Evolutionary conservation across 2,329 filamentous ascomycete species (phyloP).

Genomic region (Penicillium sp.): DNA sequence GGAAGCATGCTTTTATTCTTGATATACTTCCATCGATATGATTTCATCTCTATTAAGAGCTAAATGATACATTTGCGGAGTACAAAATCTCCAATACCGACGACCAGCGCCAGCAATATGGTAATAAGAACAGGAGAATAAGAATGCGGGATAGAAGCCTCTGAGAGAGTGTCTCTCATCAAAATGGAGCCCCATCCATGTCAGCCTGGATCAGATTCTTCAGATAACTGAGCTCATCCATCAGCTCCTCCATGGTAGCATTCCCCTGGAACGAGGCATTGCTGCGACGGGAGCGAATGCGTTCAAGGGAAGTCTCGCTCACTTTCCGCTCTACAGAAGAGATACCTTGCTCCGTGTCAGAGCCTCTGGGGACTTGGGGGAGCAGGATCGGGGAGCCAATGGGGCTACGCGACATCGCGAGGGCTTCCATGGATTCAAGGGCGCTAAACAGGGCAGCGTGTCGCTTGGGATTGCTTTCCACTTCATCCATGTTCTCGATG

Average conservation of each 20-base stretch:
- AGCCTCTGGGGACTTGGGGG: constrained; percentile 11
- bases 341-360: neutral
- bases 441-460: constrained; percentile 37
- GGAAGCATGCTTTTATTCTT: no score
- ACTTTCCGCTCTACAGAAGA: neutral
- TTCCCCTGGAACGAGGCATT: constrained; percentile 26
- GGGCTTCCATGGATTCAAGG: constrained; percentile 29
- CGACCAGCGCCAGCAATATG: constrained; percentile 17
- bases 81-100: neutral
- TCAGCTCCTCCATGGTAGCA: constrained; percentile 47
- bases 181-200: constrained; percentile 24
- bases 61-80: constrained; percentile 6
- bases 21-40: neutral
- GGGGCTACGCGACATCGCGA: constrained; percentile 26
- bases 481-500: constrained; percentile 32
- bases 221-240: constrained; percentile 53
- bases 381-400: constrained; percentile 25
- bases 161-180: neutral
- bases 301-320: constrained; percentile 6
- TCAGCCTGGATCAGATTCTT: constrained; percentile 46
- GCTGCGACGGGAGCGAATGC: constrained; percentile 15
- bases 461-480: constrained; percentile 38
- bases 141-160: neutral
- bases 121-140: neutral
- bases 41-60: constrained; percentile 1